phyloP scores from a whole-genome alignment of 768 basidiomycete genomes.

The Serendipita sp. region DNA sequence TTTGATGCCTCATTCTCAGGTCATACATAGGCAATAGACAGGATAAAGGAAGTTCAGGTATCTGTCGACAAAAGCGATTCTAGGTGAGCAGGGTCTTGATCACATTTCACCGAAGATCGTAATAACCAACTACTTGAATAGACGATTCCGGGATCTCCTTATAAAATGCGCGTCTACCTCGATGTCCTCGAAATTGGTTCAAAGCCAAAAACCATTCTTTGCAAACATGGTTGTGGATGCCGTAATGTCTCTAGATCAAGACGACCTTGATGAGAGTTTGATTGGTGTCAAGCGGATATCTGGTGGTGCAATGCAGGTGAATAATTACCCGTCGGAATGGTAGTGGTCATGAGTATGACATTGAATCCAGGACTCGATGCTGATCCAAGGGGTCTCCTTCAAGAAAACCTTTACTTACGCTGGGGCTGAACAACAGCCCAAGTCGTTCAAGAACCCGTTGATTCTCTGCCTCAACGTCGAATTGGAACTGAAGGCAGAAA shows the following conservation, averaged over 20 bases:
- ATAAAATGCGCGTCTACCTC: conserved; percentile 96
- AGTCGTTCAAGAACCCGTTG: conserved; percentile 74
- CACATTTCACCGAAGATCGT: background rate
- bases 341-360: background rate
- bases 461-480: conserved; percentile 94
- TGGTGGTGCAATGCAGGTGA: conserved; percentile 80
- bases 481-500: conserved; percentile 95
- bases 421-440: conserved; percentile 97
- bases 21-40: conserved; percentile 56
- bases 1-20: no score
- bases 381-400: conserved; percentile 87
- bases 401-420: conserved; percentile 99
- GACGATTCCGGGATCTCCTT: conserved; percentile 83
- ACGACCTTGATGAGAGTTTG: conserved; percentile 85
- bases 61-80: conserved; percentile 79
- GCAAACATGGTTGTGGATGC: conserved; percentile 98
- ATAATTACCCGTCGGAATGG: background rate
- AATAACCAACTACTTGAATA: conserved; percentile 19
- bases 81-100: conserved; percentile 36
- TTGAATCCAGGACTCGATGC: conserved; percentile 45
- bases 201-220: conserved; percentile 98
- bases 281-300: conserved; percentile 97
- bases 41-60: conserved; percentile 80
- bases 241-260: conserved; percentile 79
- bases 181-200: conserved; percentile 99